These are phyloP conservation scores for Petunia axillaris DNA, from an alignment of 257 asterid genomes.

Conservation along the genomic window DNA sequence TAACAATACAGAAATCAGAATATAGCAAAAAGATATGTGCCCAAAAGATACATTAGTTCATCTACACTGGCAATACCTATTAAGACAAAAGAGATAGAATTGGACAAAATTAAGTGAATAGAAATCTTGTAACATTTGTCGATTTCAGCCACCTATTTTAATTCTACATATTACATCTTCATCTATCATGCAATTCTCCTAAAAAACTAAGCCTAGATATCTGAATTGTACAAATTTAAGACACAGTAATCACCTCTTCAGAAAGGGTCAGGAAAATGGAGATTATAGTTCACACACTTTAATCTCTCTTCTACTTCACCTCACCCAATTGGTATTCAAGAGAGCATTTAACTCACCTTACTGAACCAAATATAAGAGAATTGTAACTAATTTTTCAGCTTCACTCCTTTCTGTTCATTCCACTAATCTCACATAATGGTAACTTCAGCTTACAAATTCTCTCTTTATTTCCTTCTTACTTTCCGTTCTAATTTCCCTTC, in stretches of 20 bases:
- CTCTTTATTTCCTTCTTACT: neutral
- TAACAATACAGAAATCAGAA: slow-evolving; percentile 6
- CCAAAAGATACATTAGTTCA: slow-evolving; percentile 4
- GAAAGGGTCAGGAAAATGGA: neutral
- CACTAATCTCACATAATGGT: neutral
- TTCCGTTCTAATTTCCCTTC: slow-evolving; percentile 13
- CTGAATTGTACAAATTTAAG: slow-evolving; percentile 1
- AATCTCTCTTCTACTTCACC: slow-evolving; percentile 7
- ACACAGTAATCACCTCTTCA: neutral
- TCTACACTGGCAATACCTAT: neutral
- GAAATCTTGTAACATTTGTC: neutral
- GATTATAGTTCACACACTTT: slow-evolving; percentile 7
- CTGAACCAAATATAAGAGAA: neutral
- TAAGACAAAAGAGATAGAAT: neutral
- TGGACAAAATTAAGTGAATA: neutral
- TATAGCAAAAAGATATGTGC: slow-evolving; percentile 1
- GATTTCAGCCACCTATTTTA: neutral
- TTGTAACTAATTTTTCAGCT: neutral
- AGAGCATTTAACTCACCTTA: slow-evolving; percentile 12
- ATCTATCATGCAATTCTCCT: slow-evolving; percentile 19
- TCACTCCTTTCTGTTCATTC: slow-evolving; percentile 8
- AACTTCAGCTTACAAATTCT: neutral
- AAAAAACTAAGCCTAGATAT: neutral
- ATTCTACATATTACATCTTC: neutral
- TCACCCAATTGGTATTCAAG: neutral